phyloP scores from a whole-genome alignment of 2,329 filamentous ascomycete genomes.

The Pyrenochaeta sp. region DNA sequence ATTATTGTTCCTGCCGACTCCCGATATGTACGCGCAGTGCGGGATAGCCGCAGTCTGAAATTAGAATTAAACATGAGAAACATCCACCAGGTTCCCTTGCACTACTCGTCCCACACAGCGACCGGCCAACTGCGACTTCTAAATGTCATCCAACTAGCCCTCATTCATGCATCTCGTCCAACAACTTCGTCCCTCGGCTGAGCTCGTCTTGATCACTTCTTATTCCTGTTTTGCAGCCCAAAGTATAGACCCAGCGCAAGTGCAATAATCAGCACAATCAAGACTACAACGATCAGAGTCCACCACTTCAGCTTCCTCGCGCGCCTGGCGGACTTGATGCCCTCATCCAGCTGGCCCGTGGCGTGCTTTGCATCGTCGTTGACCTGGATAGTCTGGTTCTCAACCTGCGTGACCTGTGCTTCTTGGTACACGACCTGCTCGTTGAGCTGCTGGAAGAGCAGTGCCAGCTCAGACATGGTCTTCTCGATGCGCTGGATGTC shows the following conservation, averaged over 20 bases:
- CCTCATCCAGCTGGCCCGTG: slow-evolving; percentile 73
- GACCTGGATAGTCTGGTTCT: slow-evolving; percentile 72
- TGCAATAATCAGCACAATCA: slow-evolving; percentile 59
- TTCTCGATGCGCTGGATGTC: slow-evolving; percentile 83
- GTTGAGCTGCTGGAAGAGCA: slow-evolving; percentile 78
- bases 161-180: not conserved
- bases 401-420: slow-evolving; percentile 66
- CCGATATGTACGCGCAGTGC: slow-evolving; percentile 15
- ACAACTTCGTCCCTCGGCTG: slow-evolving; percentile 11
- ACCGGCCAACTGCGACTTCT: not conserved
- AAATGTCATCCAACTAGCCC: not conserved
- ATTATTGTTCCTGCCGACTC: not conserved
- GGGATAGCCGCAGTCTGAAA: slow-evolving; percentile 1
- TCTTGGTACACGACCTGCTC: slow-evolving; percentile 79
- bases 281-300: slow-evolving; percentile 68
- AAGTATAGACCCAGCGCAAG: slow-evolving; percentile 60
- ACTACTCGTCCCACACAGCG: not conserved
- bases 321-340: slow-evolving; percentile 71
- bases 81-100: not conserved
- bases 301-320: slow-evolving; percentile 84
- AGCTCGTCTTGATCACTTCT: not conserved
- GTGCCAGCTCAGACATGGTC: slow-evolving; percentile 73
- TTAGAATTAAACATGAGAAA: slow-evolving; percentile 18
- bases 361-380: slow-evolving; percentile 72
- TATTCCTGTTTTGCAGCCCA: slow-evolving; percentile 44